Percentiles rank a stretch among this genome's conserved stretches.
These are phyloP conservation scores for Kitagawia praeruptora DNA, from an alignment of 129 eudicot species.

Conservation along the genomic window DNA sequence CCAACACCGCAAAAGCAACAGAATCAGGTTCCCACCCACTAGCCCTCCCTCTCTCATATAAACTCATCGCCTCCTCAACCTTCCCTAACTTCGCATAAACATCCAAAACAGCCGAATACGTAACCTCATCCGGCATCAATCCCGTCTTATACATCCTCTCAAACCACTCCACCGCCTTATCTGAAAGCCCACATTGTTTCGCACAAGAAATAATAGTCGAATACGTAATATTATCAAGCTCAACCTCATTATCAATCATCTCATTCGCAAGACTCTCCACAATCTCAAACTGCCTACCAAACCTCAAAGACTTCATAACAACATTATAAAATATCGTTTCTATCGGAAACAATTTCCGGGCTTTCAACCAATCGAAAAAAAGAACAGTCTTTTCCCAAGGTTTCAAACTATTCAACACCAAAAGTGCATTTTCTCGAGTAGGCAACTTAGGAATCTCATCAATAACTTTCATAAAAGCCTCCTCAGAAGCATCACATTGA, in stretches of 20 bases:
- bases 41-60: constrained; percentile 57
- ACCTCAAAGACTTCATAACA: constrained; percentile 55
- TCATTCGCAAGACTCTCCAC: constrained; percentile 55
- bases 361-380: constrained; percentile 58
- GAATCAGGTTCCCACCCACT: constrained; percentile 69
- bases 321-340: constrained; percentile 66
- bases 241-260: constrained; percentile 40
- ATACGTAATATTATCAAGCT: constrained; percentile 58
- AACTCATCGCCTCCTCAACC: constrained; percentile 68
- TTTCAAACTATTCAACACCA: constrained; percentile 49
- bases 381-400: constrained; percentile 47
- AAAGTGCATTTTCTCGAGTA: constrained; percentile 48
- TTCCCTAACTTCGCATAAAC: constrained; percentile 59
- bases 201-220: constrained; percentile 71
- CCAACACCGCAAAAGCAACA: constrained; percentile 53
- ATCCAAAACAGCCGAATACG: constrained; percentile 61
- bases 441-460: constrained; percentile 44
- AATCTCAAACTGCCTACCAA: constrained; percentile 62
- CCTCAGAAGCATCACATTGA: constrained; percentile 32
- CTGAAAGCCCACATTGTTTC: constrained; percentile 42
- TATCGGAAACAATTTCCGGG: constrained; percentile 48
- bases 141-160: constrained; percentile 76
- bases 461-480: constrained; percentile 36
- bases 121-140: constrained; percentile 73
- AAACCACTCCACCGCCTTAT: constrained; percentile 73